Evolutionary conservation across 2,329 filamentous ascomycete species (phyloP), one percentile per base, ranked within the genome.

Genomic region (Aureobasidium mangrovei): DNA sequence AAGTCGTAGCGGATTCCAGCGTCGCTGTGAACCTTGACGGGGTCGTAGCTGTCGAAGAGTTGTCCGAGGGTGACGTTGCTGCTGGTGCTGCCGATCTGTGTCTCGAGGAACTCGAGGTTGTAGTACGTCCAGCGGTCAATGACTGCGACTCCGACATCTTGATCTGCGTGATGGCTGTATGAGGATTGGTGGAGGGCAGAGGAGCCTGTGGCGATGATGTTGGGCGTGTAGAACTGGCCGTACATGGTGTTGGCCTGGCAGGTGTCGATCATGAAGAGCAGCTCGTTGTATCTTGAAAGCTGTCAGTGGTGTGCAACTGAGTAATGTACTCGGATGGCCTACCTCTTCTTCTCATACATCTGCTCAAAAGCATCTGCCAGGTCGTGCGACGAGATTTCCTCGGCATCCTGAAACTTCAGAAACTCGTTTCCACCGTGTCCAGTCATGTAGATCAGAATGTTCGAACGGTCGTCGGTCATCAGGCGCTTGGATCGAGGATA

Each of bases 231-330:
- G 66, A 98, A 88, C 64, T 95, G 91, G 67, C 85, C 91, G 74
- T 95, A 98, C 90, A 98, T 96, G 32, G 93, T 98, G 70, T 98
- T 98, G 54, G 93, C 93, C 74, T 98, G 93, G 74, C 93, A 98
- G 0, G 93, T 98, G 70, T 98, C 93, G 72, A 98, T 98, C 93
- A 98, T 98, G 77, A 98, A 98, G 56, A 98, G 81, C 62, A 98
- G 84, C 72, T 98, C 93, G 69, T 97, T 88, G 71, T 97, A 98
- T 67, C 85, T 86, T 60, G 26, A 39, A 24, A 26, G 9, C 12
- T 6, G 36, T 41, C 47, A 32, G 33, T 4, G 3, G 7, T 26
- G 18, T 4, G 18, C 7, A 6, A 4, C 7, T 33, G 32, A 31
- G 27, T 7, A 10, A 10, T 4, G 2, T 29, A 3, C 2, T 24